Evolutionary conservation across 345 rosid genomes (phyloP).

Genomic region (Euclidium syriacum): DNA sequence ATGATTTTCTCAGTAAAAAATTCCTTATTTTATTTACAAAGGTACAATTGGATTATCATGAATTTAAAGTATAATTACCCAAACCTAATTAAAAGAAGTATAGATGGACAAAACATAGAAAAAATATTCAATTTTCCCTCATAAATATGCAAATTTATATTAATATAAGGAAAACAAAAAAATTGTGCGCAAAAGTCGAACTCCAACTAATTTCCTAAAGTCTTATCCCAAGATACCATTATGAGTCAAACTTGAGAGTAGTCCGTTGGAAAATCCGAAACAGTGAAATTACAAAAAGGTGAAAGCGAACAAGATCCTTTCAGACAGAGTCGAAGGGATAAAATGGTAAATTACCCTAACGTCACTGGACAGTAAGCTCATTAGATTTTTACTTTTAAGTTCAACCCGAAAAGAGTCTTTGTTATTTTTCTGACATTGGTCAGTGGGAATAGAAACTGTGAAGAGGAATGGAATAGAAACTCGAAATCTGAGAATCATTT

Average conservation of each 20-base stretch:
- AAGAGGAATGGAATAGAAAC: constrained; percentile 92
- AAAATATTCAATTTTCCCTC: too few species aligned
- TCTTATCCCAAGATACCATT: background rate
- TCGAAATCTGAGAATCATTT: constrained; percentile 40
- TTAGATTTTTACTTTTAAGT: background rate
- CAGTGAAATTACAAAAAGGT: constrained; percentile 17
- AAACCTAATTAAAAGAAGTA: too few species aligned
- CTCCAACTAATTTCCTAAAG: background rate
- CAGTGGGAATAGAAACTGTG: constrained; percentile 94
- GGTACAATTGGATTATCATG: too few species aligned
- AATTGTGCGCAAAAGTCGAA: background rate
- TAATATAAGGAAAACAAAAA: background rate
- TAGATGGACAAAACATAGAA: too few species aligned
- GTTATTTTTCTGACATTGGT: constrained; percentile 43
- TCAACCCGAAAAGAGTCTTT: background rate
- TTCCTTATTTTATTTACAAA: too few species aligned
- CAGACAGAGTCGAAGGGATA: background rate
- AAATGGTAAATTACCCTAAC: background rate
- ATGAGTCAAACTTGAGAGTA: constrained; percentile 21
- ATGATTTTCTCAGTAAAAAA: too few species aligned
- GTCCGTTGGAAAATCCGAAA: constrained; percentile 5
- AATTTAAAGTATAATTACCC: too few species aligned
- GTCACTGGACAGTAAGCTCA: constrained; percentile 15
- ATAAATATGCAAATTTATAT: background rate
- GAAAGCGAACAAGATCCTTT: constrained; percentile 4